Evolutionary conservation across 2,329 filamentous ascomycete genomes (phyloP).

Genomic region (Aureobasidium leucospermi): DNA sequence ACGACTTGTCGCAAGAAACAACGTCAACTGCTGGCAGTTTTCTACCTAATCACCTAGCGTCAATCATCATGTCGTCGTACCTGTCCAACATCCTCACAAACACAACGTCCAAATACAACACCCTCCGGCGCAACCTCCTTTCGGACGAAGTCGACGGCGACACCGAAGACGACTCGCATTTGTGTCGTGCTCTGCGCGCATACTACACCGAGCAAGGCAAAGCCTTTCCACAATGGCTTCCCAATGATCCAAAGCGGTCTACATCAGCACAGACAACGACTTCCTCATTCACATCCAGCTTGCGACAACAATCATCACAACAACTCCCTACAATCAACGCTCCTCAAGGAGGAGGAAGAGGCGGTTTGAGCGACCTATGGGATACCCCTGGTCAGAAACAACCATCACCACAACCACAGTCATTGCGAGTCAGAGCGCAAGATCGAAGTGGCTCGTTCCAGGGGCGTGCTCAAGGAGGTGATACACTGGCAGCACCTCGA

Average conservation of each 20-base stretch:
- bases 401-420: constrained; percentile 20
- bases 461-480: background rate
- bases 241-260: constrained; percentile 75
- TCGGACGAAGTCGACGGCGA: constrained; percentile 50
- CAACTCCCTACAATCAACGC: constrained; percentile 26
- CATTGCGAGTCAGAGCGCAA: constrained; percentile 24
- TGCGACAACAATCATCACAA: constrained; percentile 36
- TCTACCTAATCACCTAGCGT: background rate
- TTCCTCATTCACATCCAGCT: constrained; percentile 43
- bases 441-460: constrained; percentile 21
- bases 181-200: constrained; percentile 83
- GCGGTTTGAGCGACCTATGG: constrained; percentile 55
- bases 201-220: constrained; percentile 89
- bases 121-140: constrained; percentile 58
- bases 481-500: constrained; percentile 31
- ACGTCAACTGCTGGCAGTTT: background rate
- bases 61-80: constrained; percentile 63
- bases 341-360: constrained; percentile 33
- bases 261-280: constrained; percentile 44
- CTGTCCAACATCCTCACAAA: constrained; percentile 63
- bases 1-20: background rate
- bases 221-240: constrained; percentile 77
- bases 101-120: constrained; percentile 51
- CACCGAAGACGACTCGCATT: constrained; percentile 81
- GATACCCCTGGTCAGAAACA: constrained; percentile 39